Conservation (phyloP, 345 rosid species). For the Citrus inodora region DNA sequence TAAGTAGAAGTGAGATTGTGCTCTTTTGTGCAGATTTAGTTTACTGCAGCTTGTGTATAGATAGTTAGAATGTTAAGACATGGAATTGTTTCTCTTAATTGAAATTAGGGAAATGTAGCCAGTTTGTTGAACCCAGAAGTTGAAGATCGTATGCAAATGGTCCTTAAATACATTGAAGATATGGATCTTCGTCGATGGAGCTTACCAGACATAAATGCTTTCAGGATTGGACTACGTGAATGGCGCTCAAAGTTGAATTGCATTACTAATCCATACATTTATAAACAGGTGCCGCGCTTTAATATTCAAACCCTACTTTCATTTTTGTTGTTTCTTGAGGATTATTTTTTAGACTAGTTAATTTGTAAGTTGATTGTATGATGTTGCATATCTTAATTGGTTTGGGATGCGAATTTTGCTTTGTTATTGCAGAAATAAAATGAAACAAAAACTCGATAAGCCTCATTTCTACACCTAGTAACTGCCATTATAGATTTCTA, state of each 20-base stretch:
- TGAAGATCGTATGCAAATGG: slow-evolving; percentile 37
- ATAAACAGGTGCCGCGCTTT: slow-evolving; percentile 48
- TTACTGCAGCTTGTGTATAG: not conserved
- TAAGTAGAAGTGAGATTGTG: slow-evolving; percentile 27
- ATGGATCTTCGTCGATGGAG: slow-evolving; percentile 72
- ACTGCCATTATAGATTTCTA: not conserved
- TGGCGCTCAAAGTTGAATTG: slow-evolving; percentile 65
- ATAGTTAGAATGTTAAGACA: not conserved
- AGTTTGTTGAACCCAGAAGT: slow-evolving; percentile 43
- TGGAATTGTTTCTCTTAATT: slow-evolving; percentile 7
- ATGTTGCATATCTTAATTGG: not conserved
- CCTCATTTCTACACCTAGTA: not conserved
- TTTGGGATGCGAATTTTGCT: not conserved
- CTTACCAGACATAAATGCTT: slow-evolving; percentile 54
- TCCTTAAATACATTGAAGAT: slow-evolving; percentile 76
- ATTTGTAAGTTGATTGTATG: slow-evolving; percentile 7
- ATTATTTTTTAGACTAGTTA: not conserved
- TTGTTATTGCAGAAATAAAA: not conserved
- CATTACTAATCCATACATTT: slow-evolving; percentile 66
- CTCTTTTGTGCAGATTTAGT: not conserved
- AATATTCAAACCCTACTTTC: not conserved
- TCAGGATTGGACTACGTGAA: slow-evolving; percentile 57
- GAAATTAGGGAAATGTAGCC: slow-evolving; percentile 29
- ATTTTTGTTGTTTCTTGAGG: not conserved
- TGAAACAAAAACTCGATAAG: not conserved